A percentile compares a stretch with the other conserved stretches of the same genome.
phyloP scores from a whole-genome alignment of 805 yeast species.

The Candida maesae region DNA sequence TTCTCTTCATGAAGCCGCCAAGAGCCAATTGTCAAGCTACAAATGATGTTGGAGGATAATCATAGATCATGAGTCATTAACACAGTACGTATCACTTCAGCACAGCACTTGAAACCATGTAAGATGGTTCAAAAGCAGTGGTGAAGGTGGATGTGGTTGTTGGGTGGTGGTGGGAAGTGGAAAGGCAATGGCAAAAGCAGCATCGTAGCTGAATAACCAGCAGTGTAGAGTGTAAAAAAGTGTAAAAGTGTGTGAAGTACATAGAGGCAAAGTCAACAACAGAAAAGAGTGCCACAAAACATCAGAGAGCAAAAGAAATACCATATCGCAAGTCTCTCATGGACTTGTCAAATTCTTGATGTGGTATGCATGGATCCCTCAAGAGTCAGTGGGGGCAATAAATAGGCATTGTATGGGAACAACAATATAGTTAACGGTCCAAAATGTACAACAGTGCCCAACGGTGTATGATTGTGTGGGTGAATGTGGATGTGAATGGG shows the following conservation, averaged over 20 bases:
- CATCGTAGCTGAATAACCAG: no score
- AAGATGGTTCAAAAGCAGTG: not conserved
- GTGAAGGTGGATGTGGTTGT: not conserved
- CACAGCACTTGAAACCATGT: not conserved
- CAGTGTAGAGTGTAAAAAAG: no score
- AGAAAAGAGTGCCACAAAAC: no score
- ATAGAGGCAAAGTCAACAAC: no score
- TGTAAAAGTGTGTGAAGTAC: no score
- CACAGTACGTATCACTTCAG: slow-evolving; percentile 5
- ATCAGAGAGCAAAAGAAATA: no score
- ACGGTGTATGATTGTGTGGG: slow-evolving; percentile 4
- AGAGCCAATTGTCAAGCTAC: not conserved
- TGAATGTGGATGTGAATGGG: not conserved
- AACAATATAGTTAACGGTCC: no score
- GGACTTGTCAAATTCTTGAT: no score
- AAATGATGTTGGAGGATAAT: slow-evolving; percentile 3
- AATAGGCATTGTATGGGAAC: no score
- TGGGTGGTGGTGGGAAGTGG: no score
- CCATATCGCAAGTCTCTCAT: no score
- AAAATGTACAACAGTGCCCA: slow-evolving; percentile 4
- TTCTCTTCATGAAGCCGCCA: not conserved
- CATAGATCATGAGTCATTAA: slow-evolving; percentile 17
- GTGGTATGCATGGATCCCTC: no score
- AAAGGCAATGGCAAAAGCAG: not conserved
- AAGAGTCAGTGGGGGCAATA: not conserved